These are phyloP conservation scores for Pyrrhoderma noxium DNA, from an alignment of 1,284 basidiomycete species.

Conservation along the genomic window DNA sequence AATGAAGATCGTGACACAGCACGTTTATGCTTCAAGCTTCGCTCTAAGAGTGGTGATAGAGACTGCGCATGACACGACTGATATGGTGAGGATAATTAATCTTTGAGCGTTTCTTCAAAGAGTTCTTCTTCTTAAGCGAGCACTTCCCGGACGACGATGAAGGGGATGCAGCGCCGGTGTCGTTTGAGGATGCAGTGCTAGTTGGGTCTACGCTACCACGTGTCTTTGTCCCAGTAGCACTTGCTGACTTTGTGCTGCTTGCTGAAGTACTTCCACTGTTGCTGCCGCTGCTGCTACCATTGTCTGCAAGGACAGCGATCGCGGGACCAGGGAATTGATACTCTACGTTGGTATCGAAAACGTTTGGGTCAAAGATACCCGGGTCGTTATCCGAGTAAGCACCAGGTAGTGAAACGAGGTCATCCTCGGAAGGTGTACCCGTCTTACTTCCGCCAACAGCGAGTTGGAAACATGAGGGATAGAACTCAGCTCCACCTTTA, in stretches of 20 bases:
- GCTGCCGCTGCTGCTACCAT: background rate
- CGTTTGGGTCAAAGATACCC: slow-evolving; percentile 36
- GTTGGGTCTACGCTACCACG: background rate
- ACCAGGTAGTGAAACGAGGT: slow-evolving; percentile 55
- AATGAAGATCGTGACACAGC: background rate
- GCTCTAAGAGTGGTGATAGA: background rate
- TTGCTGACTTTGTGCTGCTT: background rate
- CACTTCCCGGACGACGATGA: too few species aligned
- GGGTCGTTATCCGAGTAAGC: slow-evolving; percentile 55
- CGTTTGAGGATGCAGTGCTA: background rate
- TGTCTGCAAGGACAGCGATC: slow-evolving; percentile 1
- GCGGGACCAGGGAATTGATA: slow-evolving; percentile 12
- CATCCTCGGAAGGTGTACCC: slow-evolving; percentile 33
- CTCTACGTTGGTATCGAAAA: background rate
- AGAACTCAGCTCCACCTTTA: slow-evolving; percentile 60
- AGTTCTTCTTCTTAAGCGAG: background rate
- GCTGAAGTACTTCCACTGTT: background rate
- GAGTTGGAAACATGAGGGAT: slow-evolving; percentile 62
- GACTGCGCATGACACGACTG: slow-evolving; percentile 15
- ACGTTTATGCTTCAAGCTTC: background rate
- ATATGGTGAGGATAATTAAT: slow-evolving; percentile 8
- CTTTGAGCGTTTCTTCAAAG: background rate
- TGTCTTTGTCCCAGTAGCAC: background rate
- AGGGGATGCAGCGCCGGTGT: background rate
- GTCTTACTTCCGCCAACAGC: slow-evolving; percentile 44